Conservation (phyloP, 257 asterid genomes). For the Haberlea rhodopensis region DNA sequence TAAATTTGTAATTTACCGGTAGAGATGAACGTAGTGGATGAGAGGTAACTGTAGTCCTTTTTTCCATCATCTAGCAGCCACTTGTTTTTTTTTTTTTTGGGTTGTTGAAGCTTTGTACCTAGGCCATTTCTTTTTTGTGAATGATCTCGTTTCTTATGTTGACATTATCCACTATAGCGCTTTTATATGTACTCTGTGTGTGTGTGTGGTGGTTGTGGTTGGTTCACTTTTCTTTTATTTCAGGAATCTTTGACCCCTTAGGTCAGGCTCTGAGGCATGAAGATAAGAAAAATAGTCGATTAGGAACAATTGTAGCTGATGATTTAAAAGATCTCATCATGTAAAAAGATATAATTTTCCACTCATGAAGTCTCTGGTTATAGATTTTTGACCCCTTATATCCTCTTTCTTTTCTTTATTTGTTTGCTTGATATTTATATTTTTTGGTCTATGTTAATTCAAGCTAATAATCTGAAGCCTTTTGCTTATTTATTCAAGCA, state of each 20-base stretch:
- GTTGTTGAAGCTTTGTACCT: too few species aligned
- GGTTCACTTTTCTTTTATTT: too few species aligned
- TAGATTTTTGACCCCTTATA: slow-evolving; percentile 9
- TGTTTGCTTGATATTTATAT: slow-evolving; percentile 1
- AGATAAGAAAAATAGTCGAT: background rate
- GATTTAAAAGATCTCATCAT: background rate
- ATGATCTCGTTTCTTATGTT: too few species aligned
- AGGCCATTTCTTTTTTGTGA: too few species aligned
- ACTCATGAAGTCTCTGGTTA: background rate
- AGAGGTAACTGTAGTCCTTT: background rate
- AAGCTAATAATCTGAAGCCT: background rate
- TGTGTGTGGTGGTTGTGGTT: too few species aligned
- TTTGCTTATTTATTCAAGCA: slow-evolving; percentile 16
- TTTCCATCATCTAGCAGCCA: too few species aligned
- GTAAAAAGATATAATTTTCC: background rate
- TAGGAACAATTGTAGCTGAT: background rate
- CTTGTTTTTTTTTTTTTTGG: too few species aligned
- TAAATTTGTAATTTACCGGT: background rate
- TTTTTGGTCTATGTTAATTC: background rate
- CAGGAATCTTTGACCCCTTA: background rate
- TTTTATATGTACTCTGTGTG: too few species aligned
- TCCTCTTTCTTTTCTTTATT: background rate
- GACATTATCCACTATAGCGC: too few species aligned
- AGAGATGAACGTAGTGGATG: background rate
- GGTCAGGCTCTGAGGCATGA: background rate